phyloP scores from a whole-genome alignment of 495 filamentous ascomycete genomes.

The Cetradonia linearis region DNA sequence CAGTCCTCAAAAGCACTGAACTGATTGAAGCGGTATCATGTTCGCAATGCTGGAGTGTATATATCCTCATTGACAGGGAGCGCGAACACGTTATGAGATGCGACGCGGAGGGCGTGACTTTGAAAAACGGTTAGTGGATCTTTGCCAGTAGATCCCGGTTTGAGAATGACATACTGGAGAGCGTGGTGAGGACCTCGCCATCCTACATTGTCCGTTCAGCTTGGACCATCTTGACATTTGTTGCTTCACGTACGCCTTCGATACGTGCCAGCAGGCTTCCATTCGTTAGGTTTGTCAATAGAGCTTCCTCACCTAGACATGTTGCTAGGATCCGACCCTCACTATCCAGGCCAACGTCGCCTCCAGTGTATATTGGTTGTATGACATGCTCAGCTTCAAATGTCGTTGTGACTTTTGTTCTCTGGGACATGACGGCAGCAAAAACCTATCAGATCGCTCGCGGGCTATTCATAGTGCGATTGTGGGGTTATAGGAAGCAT shows the following conservation, averaged over 20 bases:
- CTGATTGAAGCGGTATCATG: conserved; percentile 44
- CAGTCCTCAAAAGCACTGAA: conserved; percentile 57
- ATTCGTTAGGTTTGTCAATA: conserved; percentile 75
- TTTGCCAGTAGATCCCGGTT: not conserved
- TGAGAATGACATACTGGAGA: conserved; percentile 51
- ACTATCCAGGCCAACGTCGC: conserved; percentile 71
- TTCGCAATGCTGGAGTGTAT: conserved; percentile 53
- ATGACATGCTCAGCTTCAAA: conserved; percentile 74
- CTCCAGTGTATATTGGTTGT: conserved; percentile 88
- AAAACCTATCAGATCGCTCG: not conserved
- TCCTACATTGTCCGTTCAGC: conserved; percentile 45
- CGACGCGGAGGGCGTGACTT: conserved; percentile 78
- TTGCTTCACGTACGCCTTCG: conserved; percentile 62
- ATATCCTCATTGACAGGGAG: conserved; percentile 88
- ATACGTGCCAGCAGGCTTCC: conserved; percentile 74
- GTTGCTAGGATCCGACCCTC: conserved; percentile 76
- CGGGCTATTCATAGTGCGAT: not conserved
- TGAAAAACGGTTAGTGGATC: not conserved
- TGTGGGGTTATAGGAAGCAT: not conserved
- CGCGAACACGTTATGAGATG: conserved; percentile 86
- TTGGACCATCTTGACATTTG: not conserved
- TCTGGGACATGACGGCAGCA: conserved; percentile 29
- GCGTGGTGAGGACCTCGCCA: conserved; percentile 79
- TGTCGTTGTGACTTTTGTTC: conserved; percentile 51
- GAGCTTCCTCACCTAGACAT: conserved; percentile 76